Evolutionary conservation across 202 grass and related monocot genomes (phyloP).

Genomic region (Schoenoplectus tabernaemontani): DNA sequence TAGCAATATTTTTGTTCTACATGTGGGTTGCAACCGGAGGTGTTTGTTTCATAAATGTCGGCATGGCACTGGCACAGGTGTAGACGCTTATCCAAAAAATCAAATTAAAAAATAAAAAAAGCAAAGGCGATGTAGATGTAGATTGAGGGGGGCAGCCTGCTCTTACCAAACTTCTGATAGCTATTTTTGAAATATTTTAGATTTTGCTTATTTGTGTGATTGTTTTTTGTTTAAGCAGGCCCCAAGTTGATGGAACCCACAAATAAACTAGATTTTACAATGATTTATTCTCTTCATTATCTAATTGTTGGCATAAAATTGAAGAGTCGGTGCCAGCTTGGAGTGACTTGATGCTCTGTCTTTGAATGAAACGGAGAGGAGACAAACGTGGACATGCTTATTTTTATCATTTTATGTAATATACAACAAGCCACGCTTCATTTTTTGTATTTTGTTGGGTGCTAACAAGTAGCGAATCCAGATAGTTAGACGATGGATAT

Average conservation of each 20-base stretch:
- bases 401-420: neutral
- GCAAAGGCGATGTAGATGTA: conserved; percentile 7
- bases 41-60: conserved; percentile 7
- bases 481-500: neutral
- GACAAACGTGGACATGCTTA: neutral
- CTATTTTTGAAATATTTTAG: neutral
- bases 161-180: conserved; percentile 20
- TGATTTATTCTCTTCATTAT: neutral
- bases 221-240: neutral
- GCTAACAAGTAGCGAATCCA: neutral
- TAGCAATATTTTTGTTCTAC: neutral
- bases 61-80: neutral
- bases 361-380: neutral
- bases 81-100: neutral
- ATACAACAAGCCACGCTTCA: neutral
- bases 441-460: neutral
- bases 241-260: neutral
- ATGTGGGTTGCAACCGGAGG: neutral
- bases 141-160: neutral
- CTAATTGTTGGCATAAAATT: neutral
- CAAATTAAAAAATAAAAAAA: neutral
- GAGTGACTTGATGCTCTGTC: neutral
- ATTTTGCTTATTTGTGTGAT: neutral
- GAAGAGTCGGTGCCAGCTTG: neutral
- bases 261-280: conserved; percentile 1